Conservation (phyloP, 2,329 filamentous ascomycete genomes). For the Clonostachys rosea region DNA sequence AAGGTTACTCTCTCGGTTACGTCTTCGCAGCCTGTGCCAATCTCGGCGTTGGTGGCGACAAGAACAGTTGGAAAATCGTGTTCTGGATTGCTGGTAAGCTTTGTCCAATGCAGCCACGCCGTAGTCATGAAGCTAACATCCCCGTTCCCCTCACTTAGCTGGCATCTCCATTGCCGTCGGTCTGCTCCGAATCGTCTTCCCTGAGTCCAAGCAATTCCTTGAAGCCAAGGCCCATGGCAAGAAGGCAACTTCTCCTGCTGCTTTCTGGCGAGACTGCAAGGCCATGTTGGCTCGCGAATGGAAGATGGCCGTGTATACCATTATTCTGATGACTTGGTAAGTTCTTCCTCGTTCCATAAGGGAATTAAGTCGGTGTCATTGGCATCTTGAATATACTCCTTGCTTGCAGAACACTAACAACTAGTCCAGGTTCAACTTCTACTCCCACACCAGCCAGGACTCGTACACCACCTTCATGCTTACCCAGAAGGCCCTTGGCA, state of each 20-base stretch:
- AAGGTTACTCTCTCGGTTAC: constrained; percentile 78
- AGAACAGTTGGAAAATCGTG: constrained; percentile 67
- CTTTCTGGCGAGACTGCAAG: constrained; percentile 67
- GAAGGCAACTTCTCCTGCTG: constrained; percentile 31
- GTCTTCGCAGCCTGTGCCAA: constrained; percentile 73
- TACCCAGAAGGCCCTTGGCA: constrained; percentile 63
- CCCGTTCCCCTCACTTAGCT: constrained; percentile 25
- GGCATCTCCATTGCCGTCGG: constrained; percentile 66
- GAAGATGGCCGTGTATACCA: constrained; percentile 73
- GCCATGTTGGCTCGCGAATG: constrained; percentile 66
- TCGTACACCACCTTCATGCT: constrained; percentile 80
- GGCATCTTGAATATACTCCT: too few species aligned
- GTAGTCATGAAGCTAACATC: background rate
- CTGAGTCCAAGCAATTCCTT: constrained; percentile 71
- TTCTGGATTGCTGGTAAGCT: constrained; percentile 61
- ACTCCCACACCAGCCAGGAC: constrained; percentile 77
- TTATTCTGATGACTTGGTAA: constrained; percentile 70
- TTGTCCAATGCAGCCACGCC: constrained; percentile 2
- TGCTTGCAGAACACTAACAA: constrained; percentile 28
- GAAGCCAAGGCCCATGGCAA: constrained; percentile 61
- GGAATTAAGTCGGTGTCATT: background rate
- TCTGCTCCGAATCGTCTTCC: constrained; percentile 61
- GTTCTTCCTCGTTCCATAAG: constrained; percentile 73
- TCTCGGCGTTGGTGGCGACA: constrained; percentile 62
- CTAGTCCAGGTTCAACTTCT: constrained; percentile 50